Conservation (phyloP, 2,329 filamentous ascomycete species). For the Fusarium sp. region DNA sequence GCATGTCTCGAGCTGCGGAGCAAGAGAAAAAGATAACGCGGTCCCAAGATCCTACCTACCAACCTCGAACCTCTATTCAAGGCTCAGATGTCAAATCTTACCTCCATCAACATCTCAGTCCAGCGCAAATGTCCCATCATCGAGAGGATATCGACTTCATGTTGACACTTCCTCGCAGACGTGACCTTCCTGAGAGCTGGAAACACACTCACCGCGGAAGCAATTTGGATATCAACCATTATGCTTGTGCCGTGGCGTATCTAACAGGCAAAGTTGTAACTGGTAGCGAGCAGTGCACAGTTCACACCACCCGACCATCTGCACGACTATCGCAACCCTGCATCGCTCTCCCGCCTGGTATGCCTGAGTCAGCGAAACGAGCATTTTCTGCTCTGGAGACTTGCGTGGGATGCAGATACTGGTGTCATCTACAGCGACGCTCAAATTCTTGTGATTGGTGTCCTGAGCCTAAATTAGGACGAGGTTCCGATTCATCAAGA, state of each 20-base stretch:
- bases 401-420: conserved; percentile 53
- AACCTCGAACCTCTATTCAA: background rate
- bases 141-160: conserved; percentile 46
- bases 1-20: background rate
- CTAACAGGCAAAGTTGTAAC: conserved; percentile 47
- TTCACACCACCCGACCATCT: conserved; percentile 13
- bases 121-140: conserved; percentile 30
- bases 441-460: conserved; percentile 47
- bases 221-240: conserved; percentile 40
- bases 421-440: conserved; percentile 39
- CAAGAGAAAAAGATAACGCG: conserved; percentile 8
- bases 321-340: conserved; percentile 47
- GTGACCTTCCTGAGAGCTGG: conserved; percentile 47
- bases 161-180: conserved; percentile 37
- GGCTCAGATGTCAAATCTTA: conserved; percentile 32
- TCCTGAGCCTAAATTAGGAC: background rate
- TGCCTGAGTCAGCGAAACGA: conserved; percentile 34
- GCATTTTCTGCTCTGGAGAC: conserved; percentile 38
- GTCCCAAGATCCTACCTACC: background rate
- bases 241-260: conserved; percentile 51
- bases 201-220: conserved; percentile 36
- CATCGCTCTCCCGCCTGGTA: conserved; percentile 41
- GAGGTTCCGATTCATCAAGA: background rate
- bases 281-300: conserved; percentile 36
- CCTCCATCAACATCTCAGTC: conserved; percentile 40